These are phyloP conservation scores for Groenewaldozyma salmanticensis DNA, from an alignment of 805 yeast genomes.

Conservation along the genomic window DNA sequence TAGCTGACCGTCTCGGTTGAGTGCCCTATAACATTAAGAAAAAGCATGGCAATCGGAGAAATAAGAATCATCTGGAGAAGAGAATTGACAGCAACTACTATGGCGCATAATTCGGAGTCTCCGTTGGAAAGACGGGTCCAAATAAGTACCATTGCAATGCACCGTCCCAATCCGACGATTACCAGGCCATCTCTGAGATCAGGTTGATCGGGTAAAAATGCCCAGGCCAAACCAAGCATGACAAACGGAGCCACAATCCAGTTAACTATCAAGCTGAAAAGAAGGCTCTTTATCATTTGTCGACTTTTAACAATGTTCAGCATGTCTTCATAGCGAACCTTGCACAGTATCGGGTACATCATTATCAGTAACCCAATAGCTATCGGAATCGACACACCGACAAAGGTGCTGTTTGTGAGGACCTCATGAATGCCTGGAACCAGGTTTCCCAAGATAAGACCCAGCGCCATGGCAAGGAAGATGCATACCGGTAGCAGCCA, in stretches of 20 bases:
- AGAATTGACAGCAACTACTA: constrained; percentile 43
- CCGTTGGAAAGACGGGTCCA: constrained; percentile 51
- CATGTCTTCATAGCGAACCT: constrained; percentile 42
- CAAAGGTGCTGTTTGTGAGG: constrained; percentile 17
- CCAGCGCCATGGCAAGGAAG: constrained; percentile 19
- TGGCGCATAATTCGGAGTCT: constrained; percentile 40
- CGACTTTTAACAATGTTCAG: constrained; percentile 21
- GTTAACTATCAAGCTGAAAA: constrained; percentile 37
- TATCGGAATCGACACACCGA: constrained; percentile 21
- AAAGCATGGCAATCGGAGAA: constrained; percentile 43
- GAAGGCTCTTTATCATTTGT: constrained; percentile 24
- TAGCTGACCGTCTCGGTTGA: constrained; percentile 23
- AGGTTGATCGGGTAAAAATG: constrained; percentile 35
- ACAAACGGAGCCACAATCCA: constrained; percentile 49
- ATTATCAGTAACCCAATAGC: constrained; percentile 42
- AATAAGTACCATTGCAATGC: constrained; percentile 53
- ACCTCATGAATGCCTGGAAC: constrained; percentile 16
- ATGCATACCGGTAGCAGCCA: constrained; percentile 21
- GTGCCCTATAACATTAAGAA: constrained; percentile 34
- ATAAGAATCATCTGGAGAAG: constrained; percentile 41
- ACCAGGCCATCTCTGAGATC: constrained; percentile 48
- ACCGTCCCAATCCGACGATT: constrained; percentile 49
- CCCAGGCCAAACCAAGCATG: constrained; percentile 47
- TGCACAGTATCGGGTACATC: constrained; percentile 51
- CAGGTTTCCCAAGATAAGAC: constrained; percentile 19